Evolutionary conservation across 2,329 filamentous ascomycete genomes (phyloP), one percentile per base, ranked within the genome.

Genomic region (Colletotrichum paranaense): DNA sequence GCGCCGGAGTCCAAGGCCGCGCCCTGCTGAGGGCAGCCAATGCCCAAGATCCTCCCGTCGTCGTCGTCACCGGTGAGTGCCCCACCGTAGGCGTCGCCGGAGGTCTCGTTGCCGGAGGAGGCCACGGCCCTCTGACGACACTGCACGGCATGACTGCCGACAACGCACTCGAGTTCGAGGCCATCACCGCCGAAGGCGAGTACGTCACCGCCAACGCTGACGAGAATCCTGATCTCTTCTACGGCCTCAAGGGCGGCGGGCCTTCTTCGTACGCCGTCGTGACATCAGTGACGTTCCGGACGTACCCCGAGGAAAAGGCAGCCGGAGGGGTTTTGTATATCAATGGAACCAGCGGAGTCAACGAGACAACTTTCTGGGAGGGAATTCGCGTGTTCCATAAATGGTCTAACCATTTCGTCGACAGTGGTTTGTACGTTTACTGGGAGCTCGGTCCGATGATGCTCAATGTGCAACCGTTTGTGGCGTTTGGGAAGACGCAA

Each of bases 81-180:
- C 82, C 87, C 1, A 85, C 88, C 1, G 89, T 92, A 3, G 90
- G 90, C 8, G 77, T 90, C 12, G 86, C 88, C 1, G 90, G 90
- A n/a, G 90, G 90, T 1, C 90, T 90, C 73, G 86, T 85, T 1
- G 88, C 90, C 78, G 90, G 89, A 6, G 90, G 89, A 16, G 90
- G 90, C 0, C 89, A 91, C 76, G 84, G 84, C 0, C 81, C 85
- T 0, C 79, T 88, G n/a, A 81, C 82, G 5, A 86, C 85, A 1
- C 79, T 81, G 11, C 83, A 86, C 65, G 88, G 88, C 3, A 67
- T 76, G 62, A 67, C 78, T 8, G 87, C 87, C 5, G 88, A 90
- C 75, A 86, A 88, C 64, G 84, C 84, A 0, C 78, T 90, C 6
- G 81, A 85, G 55, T 85, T 82, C 76, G 81, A 87, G 26, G 83